Percentiles rank a stretch among this genome's conserved stretches.
Evolutionary conservation across 352 stramenopile species (phyloP).

Genomic region (Peronospora belbahrii): DNA sequence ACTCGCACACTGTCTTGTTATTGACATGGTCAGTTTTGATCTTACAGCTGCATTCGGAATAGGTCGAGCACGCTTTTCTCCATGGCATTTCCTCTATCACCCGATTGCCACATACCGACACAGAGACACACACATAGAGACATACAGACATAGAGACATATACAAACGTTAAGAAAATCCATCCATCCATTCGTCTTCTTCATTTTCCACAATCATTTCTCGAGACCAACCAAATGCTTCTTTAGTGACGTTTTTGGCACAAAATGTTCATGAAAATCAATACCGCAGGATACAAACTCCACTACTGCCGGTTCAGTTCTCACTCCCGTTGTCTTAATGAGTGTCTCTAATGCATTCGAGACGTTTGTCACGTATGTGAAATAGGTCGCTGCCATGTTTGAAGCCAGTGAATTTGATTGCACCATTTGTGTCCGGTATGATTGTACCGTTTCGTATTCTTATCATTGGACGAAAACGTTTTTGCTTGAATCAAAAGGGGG

Average conservation of each 20-base stretch:
- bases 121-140: neutral
- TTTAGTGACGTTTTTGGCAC: constrained; percentile 27
- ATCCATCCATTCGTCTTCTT: no score
- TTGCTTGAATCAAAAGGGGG: constrained; percentile 8
- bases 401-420: constrained; percentile 35
- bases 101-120: neutral
- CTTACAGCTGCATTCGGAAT: constrained; percentile 21
- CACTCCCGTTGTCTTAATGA: constrained; percentile 32
- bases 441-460: neutral
- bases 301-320: constrained; percentile 16
- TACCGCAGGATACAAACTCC: constrained; percentile 30
- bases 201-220: no score
- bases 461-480: constrained; percentile 11
- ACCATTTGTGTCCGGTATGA: constrained; percentile 21
- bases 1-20: no score
- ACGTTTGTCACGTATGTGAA: constrained; percentile 22
- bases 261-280: constrained; percentile 26
- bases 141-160: no score
- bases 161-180: no score
- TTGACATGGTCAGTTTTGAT: no score
- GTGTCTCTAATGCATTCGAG: constrained; percentile 20
- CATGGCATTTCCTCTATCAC: constrained; percentile 25
- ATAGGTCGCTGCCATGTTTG: constrained; percentile 18
- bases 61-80: constrained; percentile 11
- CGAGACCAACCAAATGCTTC: constrained; percentile 43